Evolutionary conservation across 225 moss, liverwort and hornwort species (phyloP), one percentile per base, ranked within the genome.

Genomic region (Physcomitrium patens): DNA sequence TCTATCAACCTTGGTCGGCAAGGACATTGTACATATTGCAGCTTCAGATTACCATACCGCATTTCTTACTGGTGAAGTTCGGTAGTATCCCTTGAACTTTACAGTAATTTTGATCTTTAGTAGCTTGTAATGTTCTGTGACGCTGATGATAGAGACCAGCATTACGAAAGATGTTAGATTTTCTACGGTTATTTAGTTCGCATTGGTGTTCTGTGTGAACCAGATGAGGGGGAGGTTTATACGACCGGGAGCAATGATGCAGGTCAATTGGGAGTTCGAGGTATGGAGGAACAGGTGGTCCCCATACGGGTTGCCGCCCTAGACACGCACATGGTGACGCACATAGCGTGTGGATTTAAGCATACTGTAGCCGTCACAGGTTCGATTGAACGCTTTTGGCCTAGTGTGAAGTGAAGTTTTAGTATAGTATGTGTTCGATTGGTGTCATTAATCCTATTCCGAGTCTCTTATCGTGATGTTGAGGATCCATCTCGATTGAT

Each of bases 331-430:
- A 80, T 76, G 7, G 82, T 92, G 58, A 86, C 84, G 77, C 92
- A 92, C 41, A 75, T 92, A 68, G 88, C 88, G 11, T 92, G 92
- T 83, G 90, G 88, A 51, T 83, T 82, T 61, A 65, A 68, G 46
- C 92, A 92, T 76, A 92, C 86, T 17, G 92, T 92, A 57, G 90
- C 90, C 47, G 90, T 92, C 52, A 90, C 88, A 72, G 90, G 92
- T 89, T 24, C 47, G 56, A 31, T 44, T 64, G 42, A 63, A 41
- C 42, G 52, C 43, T 54, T 6, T 60, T 68, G 37, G 22, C 22
- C 37, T 49, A 37, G 16, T 59, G 9, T 44, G 16, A 41, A 37
- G 23, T 24, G 13, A 7, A 28, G 19, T 44, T 9, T 28, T 47
- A 54, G 19, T 37, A 8, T 55, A 28, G 53, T 47, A 44, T 20